These are phyloP conservation scores for Phoenix roebelenii DNA, from an alignment of 176 grass and related monocot species.

Conservation along the genomic window DNA sequence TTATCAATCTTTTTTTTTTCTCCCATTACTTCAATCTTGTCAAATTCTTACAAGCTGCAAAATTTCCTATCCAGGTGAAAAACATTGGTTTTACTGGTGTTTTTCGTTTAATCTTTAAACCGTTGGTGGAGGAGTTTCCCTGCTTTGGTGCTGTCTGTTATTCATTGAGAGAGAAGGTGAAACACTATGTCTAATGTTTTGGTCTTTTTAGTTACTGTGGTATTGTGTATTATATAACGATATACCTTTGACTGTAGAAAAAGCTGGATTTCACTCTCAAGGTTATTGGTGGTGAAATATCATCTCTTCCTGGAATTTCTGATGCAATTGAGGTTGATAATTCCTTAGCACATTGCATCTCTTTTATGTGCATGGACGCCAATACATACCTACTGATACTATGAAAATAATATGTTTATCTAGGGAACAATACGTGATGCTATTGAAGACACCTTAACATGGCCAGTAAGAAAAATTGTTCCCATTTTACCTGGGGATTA, in stretches of 20 bases:
- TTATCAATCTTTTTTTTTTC: too few relatives aligned
- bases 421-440: slow-evolving; percentile 88
- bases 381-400: slow-evolving; percentile 1
- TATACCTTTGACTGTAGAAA: slow-evolving; percentile 58
- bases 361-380: neutral
- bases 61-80: slow-evolving; percentile 55
- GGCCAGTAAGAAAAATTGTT: slow-evolving; percentile 87
- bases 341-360: slow-evolving; percentile 2
- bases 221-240: slow-evolving; percentile 16
- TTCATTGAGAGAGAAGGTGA: slow-evolving; percentile 95
- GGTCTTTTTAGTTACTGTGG: neutral
- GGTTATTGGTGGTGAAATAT: slow-evolving; percentile 86
- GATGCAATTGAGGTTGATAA: slow-evolving; percentile 84
- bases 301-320: slow-evolving; percentile 97
- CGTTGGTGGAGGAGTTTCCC: slow-evolving; percentile 60
- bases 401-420: slow-evolving; percentile 19
- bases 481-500: slow-evolving; percentile 94
- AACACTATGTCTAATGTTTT: slow-evolving; percentile 19
- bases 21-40: too few relatives aligned
- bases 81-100: slow-evolving; percentile 87
- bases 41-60: too few relatives aligned
- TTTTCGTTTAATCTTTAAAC: slow-evolving; percentile 77
- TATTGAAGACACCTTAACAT: slow-evolving; percentile 84
- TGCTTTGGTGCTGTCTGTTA: slow-evolving; percentile 86
- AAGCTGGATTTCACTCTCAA: slow-evolving; percentile 94